Base-by-base conservation (phyloP, 164 flowering plant genomes). In the Aristolochia contorta region DNA sequence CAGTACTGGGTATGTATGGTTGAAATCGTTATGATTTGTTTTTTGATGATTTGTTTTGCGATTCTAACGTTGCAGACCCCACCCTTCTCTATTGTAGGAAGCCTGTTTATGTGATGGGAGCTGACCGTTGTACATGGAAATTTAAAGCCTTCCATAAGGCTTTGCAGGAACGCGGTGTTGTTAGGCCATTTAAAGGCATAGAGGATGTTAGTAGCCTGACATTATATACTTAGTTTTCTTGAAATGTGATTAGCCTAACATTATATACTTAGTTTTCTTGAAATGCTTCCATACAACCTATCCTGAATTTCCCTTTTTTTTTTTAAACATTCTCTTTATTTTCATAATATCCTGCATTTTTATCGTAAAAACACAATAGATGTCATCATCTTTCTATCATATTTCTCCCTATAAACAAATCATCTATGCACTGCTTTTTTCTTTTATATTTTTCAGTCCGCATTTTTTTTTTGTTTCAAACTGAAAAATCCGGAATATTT, bases 31-130 rank as follows among this genome's bases (percentile, higher is more conserved):
- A 22, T 21, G 16, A 41, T 23, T 53, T 6, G 6, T 20, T 23
- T 53, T 43, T 56, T 25, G 16, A 12, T 24, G 25, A 18, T 33
- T 19, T 37, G 27, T 7, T 14, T 18, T 14, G 15, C 30, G 23
- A 15, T 47, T 46, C 10, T 58, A 1, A 22, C 23, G 22, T 3
- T 22, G 43, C 43, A 3, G 1, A 37, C 12, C 43, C 12, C 12
- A 1, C 56, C 24, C 12, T 19, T 22, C 24, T 19, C 48, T 47
- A 30, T 9, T 69, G 52, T 80, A 93, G 99, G 73, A 93, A 93
- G 71, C 97, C 99, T 68, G 99, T 90, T 19, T 93, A 93, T 74
- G 86, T 90, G 32, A 69, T 82, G 68, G 99, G 99, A 66, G 79
- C 82, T 47, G 94, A 93, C 63, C 82, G 84, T 24, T 90, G 95